Evolutionary conservation across 2,329 filamentous ascomycete species (phyloP).

Genomic region (Phoma sp.): DNA sequence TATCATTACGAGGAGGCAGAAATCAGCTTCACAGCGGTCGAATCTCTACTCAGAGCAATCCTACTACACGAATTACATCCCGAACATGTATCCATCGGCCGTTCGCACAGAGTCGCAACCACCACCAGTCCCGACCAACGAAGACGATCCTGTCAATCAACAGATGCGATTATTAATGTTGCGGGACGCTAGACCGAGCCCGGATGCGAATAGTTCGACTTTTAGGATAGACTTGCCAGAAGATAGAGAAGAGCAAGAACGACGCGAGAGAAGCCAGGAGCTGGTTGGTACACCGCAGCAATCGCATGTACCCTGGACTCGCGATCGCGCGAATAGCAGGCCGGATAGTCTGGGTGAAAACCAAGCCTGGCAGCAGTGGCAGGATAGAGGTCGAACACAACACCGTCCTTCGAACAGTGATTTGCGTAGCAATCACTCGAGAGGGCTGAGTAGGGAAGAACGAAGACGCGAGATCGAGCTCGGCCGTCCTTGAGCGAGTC

Average conservation of each 20-base stretch:
- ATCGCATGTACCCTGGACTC: conserved; percentile 30
- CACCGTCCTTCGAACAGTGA: conserved; percentile 37
- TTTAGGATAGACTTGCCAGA: conserved; percentile 53
- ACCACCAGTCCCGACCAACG: conserved; percentile 44
- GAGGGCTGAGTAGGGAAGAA: conserved; percentile 49
- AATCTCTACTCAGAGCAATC: conserved; percentile 46
- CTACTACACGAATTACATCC: conserved; percentile 55
- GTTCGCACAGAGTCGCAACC: conserved; percentile 35
- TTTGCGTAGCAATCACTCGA: conserved; percentile 38
- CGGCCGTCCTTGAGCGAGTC: conserved; percentile 27
- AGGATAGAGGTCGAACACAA: conserved; percentile 39
- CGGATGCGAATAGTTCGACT: conserved; percentile 49
- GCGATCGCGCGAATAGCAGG: conserved; percentile 34
- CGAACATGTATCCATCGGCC: conserved; percentile 56
- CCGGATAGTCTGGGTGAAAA: conserved; percentile 40
- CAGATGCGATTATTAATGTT: conserved; percentile 59
- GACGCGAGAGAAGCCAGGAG: conserved; percentile 38
- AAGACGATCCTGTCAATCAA: conserved; percentile 59
- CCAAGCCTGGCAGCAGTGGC: conserved; percentile 39
- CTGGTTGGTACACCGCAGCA: conserved; percentile 39
- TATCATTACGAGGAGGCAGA: conserved; percentile 46
- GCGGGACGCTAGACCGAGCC: conserved; percentile 40
- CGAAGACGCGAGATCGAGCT: conserved; percentile 53
- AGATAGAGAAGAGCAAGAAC: conserved; percentile 38
- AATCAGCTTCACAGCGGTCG: conserved; percentile 24